Evolutionary conservation across 208 protist species (phyloP).

Genomic region (Naegleria fowleri): DNA sequence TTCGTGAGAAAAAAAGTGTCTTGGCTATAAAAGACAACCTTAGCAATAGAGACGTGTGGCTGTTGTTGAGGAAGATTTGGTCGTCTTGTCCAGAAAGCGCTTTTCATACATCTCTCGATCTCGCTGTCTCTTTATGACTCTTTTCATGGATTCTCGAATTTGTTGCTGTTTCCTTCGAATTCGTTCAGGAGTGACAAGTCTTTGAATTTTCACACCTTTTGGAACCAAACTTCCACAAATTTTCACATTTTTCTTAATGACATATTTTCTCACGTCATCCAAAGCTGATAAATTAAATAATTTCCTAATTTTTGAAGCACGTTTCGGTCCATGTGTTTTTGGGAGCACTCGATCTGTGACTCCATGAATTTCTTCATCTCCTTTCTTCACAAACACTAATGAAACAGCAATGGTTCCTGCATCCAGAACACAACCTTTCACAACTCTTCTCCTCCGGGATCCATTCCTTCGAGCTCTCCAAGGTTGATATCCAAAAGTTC

Average conservation of each 20-base stretch:
- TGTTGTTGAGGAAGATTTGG: too few relatives aligned
- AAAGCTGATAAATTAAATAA: constrained; percentile 94
- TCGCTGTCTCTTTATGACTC: background rate
- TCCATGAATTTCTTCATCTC: constrained; percentile 86
- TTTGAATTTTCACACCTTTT: constrained; percentile 98
- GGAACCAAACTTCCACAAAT: constrained; percentile 72
- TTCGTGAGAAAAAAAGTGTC: too few relatives aligned
- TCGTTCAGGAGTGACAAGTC: constrained; percentile 85
- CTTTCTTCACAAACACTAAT: constrained; percentile 91
- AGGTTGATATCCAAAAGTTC: constrained; percentile 76
- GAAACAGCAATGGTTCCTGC: constrained; percentile 91
- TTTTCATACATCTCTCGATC: background rate
- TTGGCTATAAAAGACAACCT: too few relatives aligned
- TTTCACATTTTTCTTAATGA: constrained; percentile 84
- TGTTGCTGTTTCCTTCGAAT: background rate
- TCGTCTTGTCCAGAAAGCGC: too few relatives aligned
- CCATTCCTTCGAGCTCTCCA: constrained; percentile 76
- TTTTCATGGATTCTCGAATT: background rate
- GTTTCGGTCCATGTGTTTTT: constrained; percentile 96
- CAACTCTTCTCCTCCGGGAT: constrained; percentile 94
- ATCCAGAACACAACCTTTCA: constrained; percentile 97
- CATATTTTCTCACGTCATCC: constrained; percentile 95
- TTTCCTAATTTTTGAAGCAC: constrained; percentile 97
- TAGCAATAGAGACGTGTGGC: too few relatives aligned
- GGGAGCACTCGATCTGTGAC: constrained; percentile 87